Percentiles rank a stretch among this genome's conserved stretches.
Evolutionary conservation across 495 filamentous ascomycete species (phyloP).

Genomic region (Tuber aestivum): DNA sequence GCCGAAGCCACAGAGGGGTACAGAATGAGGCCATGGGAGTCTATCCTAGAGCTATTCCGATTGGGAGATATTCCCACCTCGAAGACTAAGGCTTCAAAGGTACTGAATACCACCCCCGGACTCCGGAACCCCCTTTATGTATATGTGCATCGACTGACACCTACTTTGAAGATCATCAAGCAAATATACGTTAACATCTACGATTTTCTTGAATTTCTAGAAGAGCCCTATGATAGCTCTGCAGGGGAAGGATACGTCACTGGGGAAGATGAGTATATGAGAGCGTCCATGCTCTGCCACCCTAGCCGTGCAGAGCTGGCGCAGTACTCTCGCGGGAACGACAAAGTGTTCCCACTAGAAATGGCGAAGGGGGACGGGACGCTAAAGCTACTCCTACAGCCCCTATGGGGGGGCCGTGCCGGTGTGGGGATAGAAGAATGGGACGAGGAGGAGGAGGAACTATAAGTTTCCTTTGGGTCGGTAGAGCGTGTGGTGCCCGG

Average conservation of each 20-base stretch:
- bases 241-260: background rate
- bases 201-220: background rate
- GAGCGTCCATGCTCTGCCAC: background rate
- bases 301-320: background rate
- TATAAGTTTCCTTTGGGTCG: background rate
- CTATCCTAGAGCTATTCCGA: background rate
- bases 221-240: background rate
- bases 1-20: background rate
- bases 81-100: background rate
- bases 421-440: background rate
- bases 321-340: background rate
- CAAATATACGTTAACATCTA: background rate
- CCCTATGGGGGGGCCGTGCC: background rate
- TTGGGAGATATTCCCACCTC: background rate
- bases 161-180: background rate
- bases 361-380: background rate
- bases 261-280: background rate
- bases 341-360: background rate
- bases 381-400: background rate
- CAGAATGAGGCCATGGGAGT: background rate
- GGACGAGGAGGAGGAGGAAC: background rate
- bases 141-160: background rate
- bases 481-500: background rate
- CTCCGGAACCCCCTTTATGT: background rate
- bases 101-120: background rate